phyloP scores from a whole-genome alignment of 768 basidiomycete genomes.

The Collybiopsis confluens region DNA sequence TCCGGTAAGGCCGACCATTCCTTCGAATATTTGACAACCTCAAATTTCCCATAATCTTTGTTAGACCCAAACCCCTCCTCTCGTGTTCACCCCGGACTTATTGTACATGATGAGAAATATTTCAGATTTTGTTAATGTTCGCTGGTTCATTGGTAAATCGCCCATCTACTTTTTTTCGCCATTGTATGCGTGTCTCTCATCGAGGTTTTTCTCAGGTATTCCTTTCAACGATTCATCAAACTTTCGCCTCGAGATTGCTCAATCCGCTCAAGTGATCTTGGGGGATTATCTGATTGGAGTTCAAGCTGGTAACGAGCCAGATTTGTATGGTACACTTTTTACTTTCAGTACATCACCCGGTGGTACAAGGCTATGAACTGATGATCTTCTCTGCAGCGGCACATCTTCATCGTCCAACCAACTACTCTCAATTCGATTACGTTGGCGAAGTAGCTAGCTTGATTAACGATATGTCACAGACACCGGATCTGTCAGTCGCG shows the following conservation, averaged over 20 bases:
- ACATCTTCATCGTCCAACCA: conserved; percentile 10
- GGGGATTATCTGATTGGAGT: conserved; percentile 49
- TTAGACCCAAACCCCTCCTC: conserved; percentile 50
- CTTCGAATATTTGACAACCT: too few relatives aligned
- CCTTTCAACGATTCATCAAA: conserved; percentile 48
- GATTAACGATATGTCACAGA: conserved; percentile 24
- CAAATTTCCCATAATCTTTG: too few relatives aligned
- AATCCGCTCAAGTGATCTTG: conserved; percentile 44
- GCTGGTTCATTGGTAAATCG: conserved; percentile 46
- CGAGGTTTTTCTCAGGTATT: conserved; percentile 12
- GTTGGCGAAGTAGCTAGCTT: conserved; percentile 31
- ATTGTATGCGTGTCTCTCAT: too few relatives aligned
- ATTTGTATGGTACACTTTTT: neutral
- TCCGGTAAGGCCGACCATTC: too few relatives aligned
- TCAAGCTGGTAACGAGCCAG: conserved; percentile 50
- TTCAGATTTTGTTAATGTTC: conserved; percentile 35
- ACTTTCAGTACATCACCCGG: too few relatives aligned
- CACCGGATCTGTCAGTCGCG: conserved; percentile 23
- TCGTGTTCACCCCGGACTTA: conserved; percentile 47
- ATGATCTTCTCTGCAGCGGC: conserved; percentile 47
- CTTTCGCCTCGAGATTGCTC: conserved; percentile 40
- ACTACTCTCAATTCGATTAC: conserved; percentile 23
- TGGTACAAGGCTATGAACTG: neutral
- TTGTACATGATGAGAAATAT: conserved; percentile 50
- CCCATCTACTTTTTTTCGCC: too few relatives aligned